These are phyloP conservation scores for Coniferiporia weirii DNA, from an alignment of 1,284 basidiomycete species.

Conservation along the genomic window DNA sequence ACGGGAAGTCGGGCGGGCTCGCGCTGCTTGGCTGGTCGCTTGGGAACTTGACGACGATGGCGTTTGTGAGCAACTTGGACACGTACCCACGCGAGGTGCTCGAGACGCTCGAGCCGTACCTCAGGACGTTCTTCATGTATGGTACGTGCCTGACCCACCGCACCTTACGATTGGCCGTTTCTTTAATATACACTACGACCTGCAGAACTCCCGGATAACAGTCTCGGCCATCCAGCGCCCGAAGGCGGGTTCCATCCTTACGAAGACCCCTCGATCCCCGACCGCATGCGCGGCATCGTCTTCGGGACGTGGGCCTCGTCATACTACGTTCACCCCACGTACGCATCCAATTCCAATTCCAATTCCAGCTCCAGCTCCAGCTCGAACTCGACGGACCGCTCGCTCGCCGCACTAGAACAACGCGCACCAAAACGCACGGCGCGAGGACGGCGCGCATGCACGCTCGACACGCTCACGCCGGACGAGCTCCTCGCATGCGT, in stretches of 20 bases:
- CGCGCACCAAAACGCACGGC: neutral
- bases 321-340: slow-evolving; percentile 12
- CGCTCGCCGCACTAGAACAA: neutral
- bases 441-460: neutral
- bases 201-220: slow-evolving; percentile 9
- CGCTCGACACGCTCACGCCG: slow-evolving; percentile 3
- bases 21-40: slow-evolving; percentile 10
- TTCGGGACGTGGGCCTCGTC: slow-evolving; percentile 11
- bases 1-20: slow-evolving; percentile 11
- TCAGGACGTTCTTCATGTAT: neutral
- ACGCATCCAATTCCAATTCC: neutral
- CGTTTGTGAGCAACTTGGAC: neutral
- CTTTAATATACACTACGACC: neutral
- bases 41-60: slow-evolving; percentile 10
- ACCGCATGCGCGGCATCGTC: neutral
- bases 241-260: slow-evolving; percentile 12
- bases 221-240: slow-evolving; percentile 7
- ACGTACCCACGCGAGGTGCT: neutral
- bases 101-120: neutral
- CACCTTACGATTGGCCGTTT: neutral
- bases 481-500: neutral
- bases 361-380: neutral
- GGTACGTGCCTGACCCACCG: neutral
- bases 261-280: slow-evolving; percentile 7
- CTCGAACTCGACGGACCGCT: neutral